Conservation (phyloP, 2,329 filamentous ascomycete species). For the Atkinsonella hypoxylon region DNA sequence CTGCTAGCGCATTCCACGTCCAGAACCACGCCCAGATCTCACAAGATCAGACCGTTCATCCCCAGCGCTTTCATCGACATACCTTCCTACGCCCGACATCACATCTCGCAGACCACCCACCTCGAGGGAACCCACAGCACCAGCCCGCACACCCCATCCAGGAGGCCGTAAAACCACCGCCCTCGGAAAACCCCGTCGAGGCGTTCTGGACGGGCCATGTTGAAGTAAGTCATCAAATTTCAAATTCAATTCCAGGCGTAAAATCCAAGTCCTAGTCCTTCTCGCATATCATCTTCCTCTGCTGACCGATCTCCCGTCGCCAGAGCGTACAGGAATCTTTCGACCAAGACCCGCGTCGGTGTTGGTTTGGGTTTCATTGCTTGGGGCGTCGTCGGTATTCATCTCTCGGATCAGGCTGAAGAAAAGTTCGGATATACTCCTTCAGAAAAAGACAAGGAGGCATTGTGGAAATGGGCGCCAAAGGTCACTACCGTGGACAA, state of each 20-base stretch:
- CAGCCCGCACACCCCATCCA: too few relatives aligned
- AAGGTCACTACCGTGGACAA: slow-evolving; percentile 48
- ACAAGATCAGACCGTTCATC: too few relatives aligned
- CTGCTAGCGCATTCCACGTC: too few relatives aligned
- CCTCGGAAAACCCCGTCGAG: not conserved
- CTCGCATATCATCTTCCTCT: not conserved
- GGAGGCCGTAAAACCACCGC: too few relatives aligned
- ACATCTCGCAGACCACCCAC: too few relatives aligned
- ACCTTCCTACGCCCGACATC: too few relatives aligned
- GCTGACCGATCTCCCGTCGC: not conserved
- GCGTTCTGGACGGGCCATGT: not conserved
- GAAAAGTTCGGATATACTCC: slow-evolving; percentile 61
- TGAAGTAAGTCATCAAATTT: not conserved
- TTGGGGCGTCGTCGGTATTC: slow-evolving; percentile 66
- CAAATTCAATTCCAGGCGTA: too few relatives aligned
- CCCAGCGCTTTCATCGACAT: too few relatives aligned
- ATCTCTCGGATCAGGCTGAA: slow-evolving; percentile 60
- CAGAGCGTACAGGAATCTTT: slow-evolving; percentile 60
- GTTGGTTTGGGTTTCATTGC: slow-evolving; percentile 65
- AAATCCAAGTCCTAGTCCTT: not conserved
- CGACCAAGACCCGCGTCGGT: slow-evolving; percentile 55
- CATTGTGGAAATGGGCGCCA: slow-evolving; percentile 49
- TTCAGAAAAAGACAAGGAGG: slow-evolving; percentile 59
- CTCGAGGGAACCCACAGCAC: too few relatives aligned
- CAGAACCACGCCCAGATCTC: too few relatives aligned